Evolutionary conservation across 257 asterid genomes (phyloP).

Genomic region (Solanum bulbocastanum): DNA sequence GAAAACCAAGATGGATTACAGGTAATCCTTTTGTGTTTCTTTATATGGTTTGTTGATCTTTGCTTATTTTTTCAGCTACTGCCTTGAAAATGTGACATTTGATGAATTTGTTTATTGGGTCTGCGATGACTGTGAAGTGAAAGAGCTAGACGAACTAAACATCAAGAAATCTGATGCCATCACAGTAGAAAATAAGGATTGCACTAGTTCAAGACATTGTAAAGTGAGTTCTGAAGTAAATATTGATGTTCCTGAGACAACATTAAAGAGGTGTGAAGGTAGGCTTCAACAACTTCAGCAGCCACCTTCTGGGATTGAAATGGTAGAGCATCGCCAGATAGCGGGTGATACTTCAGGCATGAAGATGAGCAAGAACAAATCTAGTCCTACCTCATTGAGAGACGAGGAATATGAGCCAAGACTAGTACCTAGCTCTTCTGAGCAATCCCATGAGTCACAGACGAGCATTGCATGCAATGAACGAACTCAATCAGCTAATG

Average conservation of each 20-base stretch:
- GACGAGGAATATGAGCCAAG: not conserved
- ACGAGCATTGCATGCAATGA: not conserved
- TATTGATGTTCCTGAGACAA: not conserved
- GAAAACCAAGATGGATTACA: not conserved
- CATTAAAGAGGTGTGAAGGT: not conserved
- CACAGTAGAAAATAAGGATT: not conserved
- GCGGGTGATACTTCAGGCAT: not conserved
- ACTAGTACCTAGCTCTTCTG: slow-evolving; percentile 1
- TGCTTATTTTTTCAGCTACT: slow-evolving; percentile 9
- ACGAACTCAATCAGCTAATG: not conserved
- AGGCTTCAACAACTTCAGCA: not conserved
- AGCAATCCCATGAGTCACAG: slow-evolving; percentile 3
- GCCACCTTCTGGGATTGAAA: not conserved
- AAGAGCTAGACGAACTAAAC: not conserved
- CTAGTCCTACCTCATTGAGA: not conserved
- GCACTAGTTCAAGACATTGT: not conserved
- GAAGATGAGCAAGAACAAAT: slow-evolving; percentile 5
- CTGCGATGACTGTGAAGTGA: slow-evolving; percentile 7
- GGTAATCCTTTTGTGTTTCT: not conserved
- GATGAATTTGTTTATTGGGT: slow-evolving; percentile 8
- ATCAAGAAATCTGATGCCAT: not conserved
- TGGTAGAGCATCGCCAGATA: not conserved
- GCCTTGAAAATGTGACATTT: slow-evolving; percentile 3
- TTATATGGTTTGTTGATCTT: not conserved
- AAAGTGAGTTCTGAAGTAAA: not conserved